A percentile compares a stretch with the other conserved stretches of the same genome.
These are phyloP conservation scores for Aspergillus diversus DNA, from an alignment of 495 filamentous ascomycete species.

Conservation along the genomic window DNA sequence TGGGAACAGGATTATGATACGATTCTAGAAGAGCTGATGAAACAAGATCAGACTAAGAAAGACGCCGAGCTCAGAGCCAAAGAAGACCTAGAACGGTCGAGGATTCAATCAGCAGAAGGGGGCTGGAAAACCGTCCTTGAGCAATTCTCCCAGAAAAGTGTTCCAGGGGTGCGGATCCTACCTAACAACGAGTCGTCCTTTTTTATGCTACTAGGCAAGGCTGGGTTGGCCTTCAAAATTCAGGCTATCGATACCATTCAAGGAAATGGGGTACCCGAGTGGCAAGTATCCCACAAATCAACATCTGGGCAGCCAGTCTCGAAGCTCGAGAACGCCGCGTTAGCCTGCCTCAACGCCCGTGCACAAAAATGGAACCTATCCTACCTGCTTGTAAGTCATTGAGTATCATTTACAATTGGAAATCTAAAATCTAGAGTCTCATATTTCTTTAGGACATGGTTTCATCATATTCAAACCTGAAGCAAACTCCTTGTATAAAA, in stretches of 20 bases:
- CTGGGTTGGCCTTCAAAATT: slow-evolving; percentile 41
- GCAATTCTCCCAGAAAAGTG: slow-evolving; percentile 29
- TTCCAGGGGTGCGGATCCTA: slow-evolving; percentile 37
- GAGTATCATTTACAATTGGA: not conserved
- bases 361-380: slow-evolving; percentile 48
- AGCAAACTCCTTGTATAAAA: slow-evolving; percentile 42
- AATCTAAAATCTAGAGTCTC: slow-evolving; percentile 9
- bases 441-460: slow-evolving; percentile 21
- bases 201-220: slow-evolving; percentile 35
- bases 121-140: slow-evolving; percentile 41
- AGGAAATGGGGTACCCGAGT: slow-evolving; percentile 31
- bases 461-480: slow-evolving; percentile 44
- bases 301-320: slow-evolving; percentile 25
- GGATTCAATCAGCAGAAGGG: slow-evolving; percentile 34
- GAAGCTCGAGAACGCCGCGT: slow-evolving; percentile 40
- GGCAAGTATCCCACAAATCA: slow-evolving; percentile 36
- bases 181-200: slow-evolving; percentile 32
- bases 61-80: slow-evolving; percentile 30
- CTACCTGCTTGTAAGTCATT: slow-evolving; percentile 43
- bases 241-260: slow-evolving; percentile 27
- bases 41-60: slow-evolving; percentile 32
- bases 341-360: slow-evolving; percentile 41
- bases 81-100: slow-evolving; percentile 34
- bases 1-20: slow-evolving; percentile 49
- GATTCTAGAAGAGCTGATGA: slow-evolving; percentile 36